Base-by-base conservation (phyloP, 805 yeast genomes). In the Metschnikowia bowlesiae region DNA sequence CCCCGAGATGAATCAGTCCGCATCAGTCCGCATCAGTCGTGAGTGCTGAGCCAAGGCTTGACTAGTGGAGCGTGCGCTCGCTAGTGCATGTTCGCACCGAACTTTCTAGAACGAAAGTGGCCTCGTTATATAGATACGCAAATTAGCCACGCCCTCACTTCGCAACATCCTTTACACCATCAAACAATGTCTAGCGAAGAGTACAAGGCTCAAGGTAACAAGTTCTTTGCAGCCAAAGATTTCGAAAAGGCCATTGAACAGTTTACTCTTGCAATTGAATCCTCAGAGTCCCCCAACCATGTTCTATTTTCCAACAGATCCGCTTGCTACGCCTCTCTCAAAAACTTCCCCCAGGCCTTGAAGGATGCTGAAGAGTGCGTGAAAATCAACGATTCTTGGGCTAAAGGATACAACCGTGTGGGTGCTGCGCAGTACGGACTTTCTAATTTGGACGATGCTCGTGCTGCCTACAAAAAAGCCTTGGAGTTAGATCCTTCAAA, bases 391-490 rank as follows among this genome's bases (percentile, higher is more conserved):
- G 84, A 90, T 13, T 57, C 85, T 2, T 94, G 98, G 98, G 90
- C 97, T 22, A 94, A 94, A 71, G 99, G 98, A 44, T 88, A 87
- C 75, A 87, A 84, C 63, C 84, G 99, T 70, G 86, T 87, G 35
- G 99, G 89, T 52, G 91, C 97, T 56, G 99, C 99, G 32, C 82
- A 85, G 45, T 85, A 77, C 62, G 99, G 99, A n/a, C 73, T 87
- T 53, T 89, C 89, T 14, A 80, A 87, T 53, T 78, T 84, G 45
- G 90, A 87, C 31, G 87, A 81, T 22, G 94, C 98, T 42, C 80
- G 80, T 58, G 67, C 68, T 29, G 75, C 86, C 28, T 92, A 89
- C 69, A 74, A 82, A 56, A 85, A 85, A 66, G 95, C 96, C 7
- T 71, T 92, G 57, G 87, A 85, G 62, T 68, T 90, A 51, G 98